Percentiles rank a stretch among this genome's conserved stretches.
phyloP scores from a whole-genome alignment of 495 filamentous ascomycete species.

The Immersiella caudata region DNA sequence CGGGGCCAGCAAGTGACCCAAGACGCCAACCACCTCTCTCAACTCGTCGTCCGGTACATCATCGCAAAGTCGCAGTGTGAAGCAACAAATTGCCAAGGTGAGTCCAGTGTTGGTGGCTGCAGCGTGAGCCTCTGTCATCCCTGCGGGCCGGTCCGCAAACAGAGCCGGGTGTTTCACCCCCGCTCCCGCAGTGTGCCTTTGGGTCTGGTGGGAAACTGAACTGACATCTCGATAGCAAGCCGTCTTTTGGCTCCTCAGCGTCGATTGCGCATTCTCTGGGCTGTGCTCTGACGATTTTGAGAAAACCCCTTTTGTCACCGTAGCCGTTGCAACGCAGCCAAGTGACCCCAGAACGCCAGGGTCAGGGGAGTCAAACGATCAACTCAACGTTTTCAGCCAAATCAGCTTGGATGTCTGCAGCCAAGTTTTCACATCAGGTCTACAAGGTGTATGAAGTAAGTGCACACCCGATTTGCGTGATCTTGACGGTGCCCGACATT shows the following conservation, averaged over 20 bases:
- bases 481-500: not conserved
- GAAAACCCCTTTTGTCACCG: not conserved
- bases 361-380: not conserved
- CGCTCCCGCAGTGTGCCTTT: not conserved
- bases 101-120: not conserved
- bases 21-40: not conserved
- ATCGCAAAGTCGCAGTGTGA: not conserved
- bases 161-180: not conserved
- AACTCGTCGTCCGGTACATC: not conserved
- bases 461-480: slow-evolving; percentile 1
- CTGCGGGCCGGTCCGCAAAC: not conserved
- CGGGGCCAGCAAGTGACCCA: slow-evolving; percentile 1
- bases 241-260: not conserved
- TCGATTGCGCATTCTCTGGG: not conserved
- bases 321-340: too few relatives aligned
- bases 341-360: not conserved
- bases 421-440: slow-evolving; percentile 51
- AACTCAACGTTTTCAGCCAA: slow-evolving; percentile 18
- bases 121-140: not conserved
- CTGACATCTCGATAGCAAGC: not conserved
- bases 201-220: not conserved
- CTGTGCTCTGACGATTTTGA: not conserved
- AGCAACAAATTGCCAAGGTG: not conserved
- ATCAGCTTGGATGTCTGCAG: slow-evolving; percentile 55
- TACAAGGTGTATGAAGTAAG: slow-evolving; percentile 58